Conservation (phyloP, 202 grass and related monocot species). For the Cymbopogon flexuosus region DNA sequence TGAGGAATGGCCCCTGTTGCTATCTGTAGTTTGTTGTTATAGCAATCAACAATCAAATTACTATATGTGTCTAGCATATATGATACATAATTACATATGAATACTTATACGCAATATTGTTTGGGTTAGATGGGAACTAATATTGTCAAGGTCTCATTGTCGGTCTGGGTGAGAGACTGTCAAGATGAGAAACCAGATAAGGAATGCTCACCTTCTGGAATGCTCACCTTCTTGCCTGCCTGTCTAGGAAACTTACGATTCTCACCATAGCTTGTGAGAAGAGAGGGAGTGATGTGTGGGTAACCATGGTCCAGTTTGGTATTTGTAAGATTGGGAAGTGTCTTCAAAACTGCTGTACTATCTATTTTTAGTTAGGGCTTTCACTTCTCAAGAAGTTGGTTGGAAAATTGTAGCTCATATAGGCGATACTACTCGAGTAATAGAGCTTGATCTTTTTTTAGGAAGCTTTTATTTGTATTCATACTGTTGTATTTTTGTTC, state of each 20-base stretch:
- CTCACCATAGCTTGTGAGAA: too few species aligned
- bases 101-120: neutral
- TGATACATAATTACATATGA: neutral
- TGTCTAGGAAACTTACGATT: neutral
- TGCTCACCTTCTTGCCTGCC: neutral
- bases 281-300: too few species aligned
- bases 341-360: neutral
- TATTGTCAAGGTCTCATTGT: neutral
- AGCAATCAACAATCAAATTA: neutral
- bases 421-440: neutral
- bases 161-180: neutral
- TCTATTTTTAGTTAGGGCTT: neutral
- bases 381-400: neutral
- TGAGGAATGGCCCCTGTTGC: neutral
- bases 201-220: neutral
- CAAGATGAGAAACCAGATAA: neutral
- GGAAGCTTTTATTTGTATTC: neutral
- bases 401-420: neutral
- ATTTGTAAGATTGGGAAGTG: neutral
- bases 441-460: neutral
- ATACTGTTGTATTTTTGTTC: neutral
- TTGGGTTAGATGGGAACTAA: neutral
- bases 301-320: too few species aligned
- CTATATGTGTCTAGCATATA: neutral
- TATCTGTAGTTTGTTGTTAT: neutral